Evolutionary conservation across 768 basidiomycete genomes (phyloP), one percentile per base, ranked within the genome.

Genomic region (Leccinum incarnatum): DNA sequence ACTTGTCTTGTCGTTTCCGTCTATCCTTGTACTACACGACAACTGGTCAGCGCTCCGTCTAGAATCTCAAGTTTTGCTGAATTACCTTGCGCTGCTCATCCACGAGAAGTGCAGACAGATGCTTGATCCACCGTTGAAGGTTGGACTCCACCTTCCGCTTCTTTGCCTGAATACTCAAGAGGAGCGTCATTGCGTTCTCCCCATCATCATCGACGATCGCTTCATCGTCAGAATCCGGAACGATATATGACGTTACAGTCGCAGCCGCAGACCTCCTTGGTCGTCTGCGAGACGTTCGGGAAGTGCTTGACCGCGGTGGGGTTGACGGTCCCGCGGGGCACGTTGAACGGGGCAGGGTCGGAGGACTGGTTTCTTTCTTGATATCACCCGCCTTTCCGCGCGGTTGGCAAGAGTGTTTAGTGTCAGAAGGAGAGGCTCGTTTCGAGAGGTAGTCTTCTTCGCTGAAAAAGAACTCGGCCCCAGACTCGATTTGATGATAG

Each of bases 151-250:
- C 75, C 45, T 71, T 74, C 53, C 73, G 71, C 62, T 76, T 77
- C 55, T 75, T 71, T 27, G 69, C 67, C 50, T 73, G 69, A 59
- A 73, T 60, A 21, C 66, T 72, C 57, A 68, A 69, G 32, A 66
- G 60, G 19, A 57, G 61, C 55, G 67, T 68, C 63, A 75, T 69
- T 19, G 69, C 71, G 49, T 70, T 70, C 40, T 74, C 72, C 25
- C 75, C 71, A 19, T 75, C 69, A 45, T 78, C 77, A 30, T 74
- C 76, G 7, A 65, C 73, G 40, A 82, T 82, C 9, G 71, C 75
- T 62, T 89, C 89, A 57, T 89, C 88, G 64, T 89, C 88, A 12
- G 87, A 90, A 68, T 86, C 86, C 1, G 87, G 85, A 15, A 86
- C 73, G 4, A 77, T 79, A 67, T 91, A 91, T 6, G 86, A 88